Evolutionary conservation across 163 green algal species (phyloP), one percentile per base, ranked within the genome.

Genomic region (Coccomyxa subellipsoidea): DNA sequence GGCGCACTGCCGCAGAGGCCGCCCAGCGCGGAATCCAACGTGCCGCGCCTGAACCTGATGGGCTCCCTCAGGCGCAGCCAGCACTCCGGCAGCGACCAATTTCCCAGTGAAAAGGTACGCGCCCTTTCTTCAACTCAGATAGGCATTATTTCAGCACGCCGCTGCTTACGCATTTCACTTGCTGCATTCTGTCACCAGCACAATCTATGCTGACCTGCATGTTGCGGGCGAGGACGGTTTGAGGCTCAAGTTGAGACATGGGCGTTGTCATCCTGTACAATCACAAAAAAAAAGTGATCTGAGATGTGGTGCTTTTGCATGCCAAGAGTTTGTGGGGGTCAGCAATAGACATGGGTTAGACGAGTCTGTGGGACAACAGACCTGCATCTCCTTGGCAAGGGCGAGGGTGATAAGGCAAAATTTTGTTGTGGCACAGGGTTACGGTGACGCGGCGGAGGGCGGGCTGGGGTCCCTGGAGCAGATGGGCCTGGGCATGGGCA

Each of bases 401-500:
- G n/a, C n/a, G n/a, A n/a, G n/a, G n/a, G n/a, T n/a, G n/a, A n/a
- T n/a, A n/a, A n/a, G n/a, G n/a, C n/a, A n/a, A n/a, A n/a, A n/a
- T n/a, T 18, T 29, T 29, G 47, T 29, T 66, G 21, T 73, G 66
- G 66, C 66, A 32, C 27, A 73, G n/a, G 66, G 66, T n/a, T 34
- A 73, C 18, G 66, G 8, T 35, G 27, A 34, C 8, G 66, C 66
- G 1, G 35, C 47, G 15, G 15, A 66, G 70, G 39, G 31, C 12
- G 54, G 38, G 18, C 69, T 84, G 69, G 78, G 34, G 32, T 23
- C 39, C n/a, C 72, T 89, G 80, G 86, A 90, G 83, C 39, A 81
- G 35, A 54, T 66, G 40, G 79, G 77, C 10, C 77, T 87, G 75
- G 86, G 72, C 79, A 89, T 85, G 72, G 86, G 86, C 77, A 89